Evolutionary conservation across 139 green algal species (phyloP), one percentile per base, ranked within the genome.

Genomic region (Yamagishiella unicocca): DNA sequence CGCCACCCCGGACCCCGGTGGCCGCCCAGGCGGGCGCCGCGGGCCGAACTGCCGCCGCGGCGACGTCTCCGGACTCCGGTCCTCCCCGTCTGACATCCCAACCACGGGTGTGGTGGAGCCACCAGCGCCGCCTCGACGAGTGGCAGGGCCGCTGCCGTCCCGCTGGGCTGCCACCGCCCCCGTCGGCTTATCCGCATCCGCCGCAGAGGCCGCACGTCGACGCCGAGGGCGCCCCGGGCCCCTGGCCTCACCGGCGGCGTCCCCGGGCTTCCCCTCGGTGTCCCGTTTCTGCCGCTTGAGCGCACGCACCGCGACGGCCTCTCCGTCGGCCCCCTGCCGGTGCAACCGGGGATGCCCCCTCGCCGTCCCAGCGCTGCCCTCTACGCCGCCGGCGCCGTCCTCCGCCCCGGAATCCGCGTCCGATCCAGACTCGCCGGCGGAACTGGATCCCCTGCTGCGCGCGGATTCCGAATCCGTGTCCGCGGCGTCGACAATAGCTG

Each of bases 261-360:
- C n/a, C n/a, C 64, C n/a, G 31, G 31, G 43, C 7, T 62, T 14
- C 27, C 72, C 55, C 3, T 8, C 77, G 1, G 55, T 58, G 25
- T 58, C 38, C 1, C 77, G 77, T 37, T 73, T 84, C 27, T 55
- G 54, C 0, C 77, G 77, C 77, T 84, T 84, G 25, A 40, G 54
- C 0, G 55, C 77, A 10, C 77, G 46, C 45, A n/a, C 53, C 17
- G 25, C 74, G 22, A 12, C 50, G 31, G 31, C 74, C 33, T 82
- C 74, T 9, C 70, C 70, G 1, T 55, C 68, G 4, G 22, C 37
- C 19, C 67, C 35, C 70, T 35, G 70, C 37, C 70, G 70, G 38
- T 55, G 37, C 38, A 22, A 1, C 38, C 35, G 35, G 25, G 50
- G 17, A 12, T 58, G 42, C 66, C 17, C 3, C 45, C 29, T 14